Percentiles rank a stretch among this genome's conserved stretches.
phyloP scores from a whole-genome alignment of 441 rosid genomes.

The Capsella rubella region DNA sequence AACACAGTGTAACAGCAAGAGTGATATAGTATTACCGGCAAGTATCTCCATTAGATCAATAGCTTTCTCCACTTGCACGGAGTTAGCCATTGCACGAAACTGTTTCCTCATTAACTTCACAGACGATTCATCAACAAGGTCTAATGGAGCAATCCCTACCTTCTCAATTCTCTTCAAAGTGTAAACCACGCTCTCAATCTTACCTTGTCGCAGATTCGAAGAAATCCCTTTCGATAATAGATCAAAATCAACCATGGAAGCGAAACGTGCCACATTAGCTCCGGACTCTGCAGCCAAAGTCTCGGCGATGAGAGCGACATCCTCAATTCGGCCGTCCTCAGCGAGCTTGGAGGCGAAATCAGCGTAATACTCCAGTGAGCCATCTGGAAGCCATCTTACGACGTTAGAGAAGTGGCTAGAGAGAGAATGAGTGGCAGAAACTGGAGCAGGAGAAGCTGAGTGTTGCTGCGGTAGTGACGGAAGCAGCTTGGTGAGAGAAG shows the following conservation, averaged over 20 bases:
- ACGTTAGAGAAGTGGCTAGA: slow-evolving; percentile 45
- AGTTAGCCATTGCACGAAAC: slow-evolving; percentile 59
- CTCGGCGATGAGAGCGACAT: slow-evolving; percentile 63
- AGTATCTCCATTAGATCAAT: slow-evolving; percentile 76
- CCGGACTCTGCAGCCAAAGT: slow-evolving; percentile 61
- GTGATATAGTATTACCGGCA: slow-evolving; percentile 56
- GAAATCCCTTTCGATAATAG: slow-evolving; percentile 62
- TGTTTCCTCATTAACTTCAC: slow-evolving; percentile 58
- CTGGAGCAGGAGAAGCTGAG: slow-evolving; percentile 44
- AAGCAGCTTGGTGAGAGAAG: slow-evolving; percentile 44
- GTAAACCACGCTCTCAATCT: slow-evolving; percentile 54
- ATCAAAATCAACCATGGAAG: slow-evolving; percentile 50
- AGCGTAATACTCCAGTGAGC: slow-evolving; percentile 53
- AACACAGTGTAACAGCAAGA: slow-evolving; percentile 15
- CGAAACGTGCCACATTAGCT: slow-evolving; percentile 56
- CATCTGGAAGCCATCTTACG: slow-evolving; percentile 48
- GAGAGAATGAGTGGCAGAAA: slow-evolving; percentile 41
- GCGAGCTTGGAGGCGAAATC: slow-evolving; percentile 75
- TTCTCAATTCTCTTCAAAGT: slow-evolving; percentile 60
- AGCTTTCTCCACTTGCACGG: slow-evolving; percentile 58
- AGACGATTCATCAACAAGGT: slow-evolving; percentile 54
- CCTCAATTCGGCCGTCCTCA: slow-evolving; percentile 72
- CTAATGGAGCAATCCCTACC: slow-evolving; percentile 65
- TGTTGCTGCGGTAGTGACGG: slow-evolving; percentile 44
- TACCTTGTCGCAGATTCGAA: slow-evolving; percentile 63